Conservation (phyloP, 306 rosid species). For the Arachis stenosperma region DNA sequence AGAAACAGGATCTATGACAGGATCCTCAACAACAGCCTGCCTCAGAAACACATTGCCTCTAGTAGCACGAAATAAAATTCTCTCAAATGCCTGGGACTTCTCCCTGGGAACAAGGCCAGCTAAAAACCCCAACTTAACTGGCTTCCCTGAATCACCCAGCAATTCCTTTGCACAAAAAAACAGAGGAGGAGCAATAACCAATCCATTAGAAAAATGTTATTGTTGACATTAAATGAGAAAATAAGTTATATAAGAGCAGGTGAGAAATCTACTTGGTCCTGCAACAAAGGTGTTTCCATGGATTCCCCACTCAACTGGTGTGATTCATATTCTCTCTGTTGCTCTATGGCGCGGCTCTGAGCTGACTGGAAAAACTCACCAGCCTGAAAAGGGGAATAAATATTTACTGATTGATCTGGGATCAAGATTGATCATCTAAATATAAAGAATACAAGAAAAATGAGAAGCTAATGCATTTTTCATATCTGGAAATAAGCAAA, state of each 20-base stretch:
- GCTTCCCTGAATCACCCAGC: slow-evolving; percentile 68
- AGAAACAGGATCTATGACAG: slow-evolving; percentile 75
- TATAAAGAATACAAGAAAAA: slow-evolving; percentile 19
- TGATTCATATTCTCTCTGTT: slow-evolving; percentile 72
- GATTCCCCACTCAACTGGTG: slow-evolving; percentile 55
- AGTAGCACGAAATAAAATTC: slow-evolving; percentile 86
- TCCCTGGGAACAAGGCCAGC: slow-evolving; percentile 91
- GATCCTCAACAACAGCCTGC: slow-evolving; percentile 72
- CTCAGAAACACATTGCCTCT: slow-evolving; percentile 88
- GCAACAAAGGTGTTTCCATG: slow-evolving; percentile 65
- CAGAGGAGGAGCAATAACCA: slow-evolving; percentile 33
- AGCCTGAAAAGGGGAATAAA: slow-evolving; percentile 59
- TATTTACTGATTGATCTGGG: slow-evolving; percentile 17
- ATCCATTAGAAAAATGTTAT: slow-evolving; percentile 25
- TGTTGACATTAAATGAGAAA: slow-evolving; percentile 27
- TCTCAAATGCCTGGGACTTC: slow-evolving; percentile 78
- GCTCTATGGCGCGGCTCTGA: slow-evolving; percentile 63
- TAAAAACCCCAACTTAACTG: slow-evolving; percentile 73
- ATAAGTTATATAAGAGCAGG: slow-evolving; percentile 22
- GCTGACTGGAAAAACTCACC: slow-evolving; percentile 74
- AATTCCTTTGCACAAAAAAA: slow-evolving; percentile 58
- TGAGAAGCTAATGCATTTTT: slow-evolving; percentile 19
- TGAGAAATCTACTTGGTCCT: slow-evolving; percentile 65
- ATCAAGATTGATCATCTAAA: slow-evolving; percentile 32
- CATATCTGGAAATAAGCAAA: slow-evolving; percentile 10